Conservation (phyloP, 345 rosid species). For the Citrus sinensis region DVS_A1.0 CM039162.1:30557001-30557500, state of each 20-base stretch:
- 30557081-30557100: slow-evolving; percentile 30
- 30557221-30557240: slow-evolving; percentile 71
- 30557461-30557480: slow-evolving; percentile 66
- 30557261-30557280: too few relatives aligned
- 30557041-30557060: background rate
- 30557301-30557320: background rate
- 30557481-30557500: slow-evolving; percentile 78
- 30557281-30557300: background rate
- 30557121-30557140: background rate
- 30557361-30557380: slow-evolving; percentile 84
- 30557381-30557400: slow-evolving; percentile 80
- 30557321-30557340: background rate
- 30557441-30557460: slow-evolving; percentile 98
- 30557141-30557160: slow-evolving; percentile 65
- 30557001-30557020: background rate
- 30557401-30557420: slow-evolving; percentile 81
- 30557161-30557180: slow-evolving; percentile 82
- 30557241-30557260: slow-evolving; percentile 16
- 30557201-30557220: slow-evolving; percentile 90
- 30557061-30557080: slow-evolving; percentile 14
- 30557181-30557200: slow-evolving; percentile 96
- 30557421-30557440: slow-evolving; percentile 94
- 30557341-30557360: slow-evolving; percentile 3
- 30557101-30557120: slow-evolving; percentile 20
- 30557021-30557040: background rate